phyloP scores from a whole-genome alignment of 805 yeast species.

The Yarrowia bubula region DNA sequence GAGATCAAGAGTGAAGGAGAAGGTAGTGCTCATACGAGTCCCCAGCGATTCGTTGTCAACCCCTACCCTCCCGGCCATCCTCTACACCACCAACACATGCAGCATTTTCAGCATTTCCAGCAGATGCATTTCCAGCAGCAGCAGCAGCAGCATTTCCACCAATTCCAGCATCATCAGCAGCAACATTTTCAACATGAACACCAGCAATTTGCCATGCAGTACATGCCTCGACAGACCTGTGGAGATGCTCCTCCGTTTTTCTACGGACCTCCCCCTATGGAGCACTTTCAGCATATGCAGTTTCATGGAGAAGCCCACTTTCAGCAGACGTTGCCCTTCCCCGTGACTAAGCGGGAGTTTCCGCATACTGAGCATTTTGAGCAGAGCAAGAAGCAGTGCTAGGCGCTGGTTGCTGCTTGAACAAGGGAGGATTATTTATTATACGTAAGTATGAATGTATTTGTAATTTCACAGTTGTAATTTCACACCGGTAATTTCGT shows the following conservation, averaged over 20 bases:
- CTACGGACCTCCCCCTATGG: background rate
- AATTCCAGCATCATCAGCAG: background rate
- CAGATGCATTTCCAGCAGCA: background rate
- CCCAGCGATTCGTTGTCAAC: background rate
- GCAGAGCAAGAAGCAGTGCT: constrained; percentile 2
- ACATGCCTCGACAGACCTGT: background rate
- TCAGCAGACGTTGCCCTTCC: constrained; percentile 2
- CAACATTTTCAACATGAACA: background rate
- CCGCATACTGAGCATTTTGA: background rate
- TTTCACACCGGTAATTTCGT: too few species aligned
- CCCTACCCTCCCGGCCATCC: background rate
- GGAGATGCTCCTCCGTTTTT: background rate
- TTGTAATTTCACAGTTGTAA: too few species aligned
- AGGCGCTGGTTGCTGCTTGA: background rate
- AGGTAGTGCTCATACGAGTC: background rate
- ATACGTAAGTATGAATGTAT: background rate
- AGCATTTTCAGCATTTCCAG: too few species aligned
- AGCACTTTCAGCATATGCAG: background rate
- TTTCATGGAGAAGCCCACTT: background rate
- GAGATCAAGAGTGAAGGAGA: background rate
- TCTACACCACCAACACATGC: background rate
- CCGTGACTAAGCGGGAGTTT: background rate
- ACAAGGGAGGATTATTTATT: background rate
- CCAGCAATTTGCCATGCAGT: background rate
- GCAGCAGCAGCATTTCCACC: background rate